Evolutionary conservation across 2,329 filamentous ascomycete genomes (phyloP), one percentile per base, ranked within the genome.

Genomic region (Pseudonectria buxi): DNA sequence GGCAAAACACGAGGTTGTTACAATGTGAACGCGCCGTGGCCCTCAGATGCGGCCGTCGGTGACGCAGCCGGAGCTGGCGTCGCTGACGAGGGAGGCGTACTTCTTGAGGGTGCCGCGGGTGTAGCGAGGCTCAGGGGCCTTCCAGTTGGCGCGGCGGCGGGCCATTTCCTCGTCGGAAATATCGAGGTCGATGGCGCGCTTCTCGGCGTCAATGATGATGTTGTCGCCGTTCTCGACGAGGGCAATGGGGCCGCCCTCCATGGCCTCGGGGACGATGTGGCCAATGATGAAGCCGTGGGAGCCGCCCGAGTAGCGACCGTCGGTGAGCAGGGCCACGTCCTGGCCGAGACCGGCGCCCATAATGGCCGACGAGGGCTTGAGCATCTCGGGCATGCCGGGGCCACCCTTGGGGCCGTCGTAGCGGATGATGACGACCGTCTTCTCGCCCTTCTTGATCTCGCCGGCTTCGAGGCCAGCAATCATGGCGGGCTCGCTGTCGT

Each of bases 331-430:
- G 1, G 83, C 83, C 11, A 86, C 79, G 49, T 86, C 81, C 51
- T 84, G 73, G 49, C 81, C 81, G 28, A 95, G 74, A 26, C 83
- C 84, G 6, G 87, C 86, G 35, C 89, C 89, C 86, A 95, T 95
- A 54, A 95, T 84, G 32, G 88, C 86, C 0, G 86, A 88, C 35
- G 78, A 85, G n/a, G 89, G 86, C 69, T 94, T 94, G 43, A 95
- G 70, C 72, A 94, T 90, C 67, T 95, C 89, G 24, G 88, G 89
- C 83, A 95, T 95, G 39, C 89, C 89, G 1, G 89, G 89, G 0
- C 89, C 89, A 47, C 89, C 89, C 67, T 90, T 94, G 42, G 89
- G 89, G 1, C 89, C 89, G 58, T 95, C 89, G 59, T 95, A 95
- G 33, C 89, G 84, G 52, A 95, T 90, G 37, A 95, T 80, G 34